Conservation (phyloP, 345 rosid genomes). For the Fremontodendron californicum region DNA sequence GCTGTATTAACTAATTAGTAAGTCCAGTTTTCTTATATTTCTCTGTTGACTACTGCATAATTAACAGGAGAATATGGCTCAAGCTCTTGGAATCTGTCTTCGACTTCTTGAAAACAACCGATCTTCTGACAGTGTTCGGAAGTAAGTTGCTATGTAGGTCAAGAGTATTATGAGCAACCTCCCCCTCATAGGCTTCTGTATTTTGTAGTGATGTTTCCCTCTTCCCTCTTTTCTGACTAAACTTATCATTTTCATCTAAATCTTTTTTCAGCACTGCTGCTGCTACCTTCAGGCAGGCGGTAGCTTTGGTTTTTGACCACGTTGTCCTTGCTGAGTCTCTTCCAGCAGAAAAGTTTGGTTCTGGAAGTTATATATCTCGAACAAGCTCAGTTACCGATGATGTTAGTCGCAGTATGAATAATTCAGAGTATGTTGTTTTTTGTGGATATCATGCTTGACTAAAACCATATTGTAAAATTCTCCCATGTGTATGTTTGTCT, state of each 20-base stretch:
- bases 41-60: slow-evolving; percentile 7
- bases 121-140: slow-evolving; percentile 81
- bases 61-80: slow-evolving; percentile 81
- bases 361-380: slow-evolving; percentile 58
- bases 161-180: background rate
- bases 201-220: slow-evolving; percentile 8
- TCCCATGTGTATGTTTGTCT: background rate
- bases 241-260: slow-evolving; percentile 15
- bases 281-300: slow-evolving; percentile 98
- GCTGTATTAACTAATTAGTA: background rate
- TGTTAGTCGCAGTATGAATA: slow-evolving; percentile 71
- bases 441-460: slow-evolving; percentile 12
- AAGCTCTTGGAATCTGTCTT: slow-evolving; percentile 90
- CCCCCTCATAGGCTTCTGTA: background rate
- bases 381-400: slow-evolving; percentile 79
- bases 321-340: slow-evolving; percentile 83
- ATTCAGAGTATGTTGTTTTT: slow-evolving; percentile 57
- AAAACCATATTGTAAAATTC: background rate
- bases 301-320: slow-evolving; percentile 87
- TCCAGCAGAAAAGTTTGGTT: slow-evolving; percentile 64
- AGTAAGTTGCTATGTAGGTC: slow-evolving; percentile 49
- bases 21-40: background rate
- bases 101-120: slow-evolving; percentile 84
- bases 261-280: slow-evolving; percentile 84
- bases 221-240: background rate